Conservation (phyloP, 345 rosid species). For the Gossypium bickii region DNA sequence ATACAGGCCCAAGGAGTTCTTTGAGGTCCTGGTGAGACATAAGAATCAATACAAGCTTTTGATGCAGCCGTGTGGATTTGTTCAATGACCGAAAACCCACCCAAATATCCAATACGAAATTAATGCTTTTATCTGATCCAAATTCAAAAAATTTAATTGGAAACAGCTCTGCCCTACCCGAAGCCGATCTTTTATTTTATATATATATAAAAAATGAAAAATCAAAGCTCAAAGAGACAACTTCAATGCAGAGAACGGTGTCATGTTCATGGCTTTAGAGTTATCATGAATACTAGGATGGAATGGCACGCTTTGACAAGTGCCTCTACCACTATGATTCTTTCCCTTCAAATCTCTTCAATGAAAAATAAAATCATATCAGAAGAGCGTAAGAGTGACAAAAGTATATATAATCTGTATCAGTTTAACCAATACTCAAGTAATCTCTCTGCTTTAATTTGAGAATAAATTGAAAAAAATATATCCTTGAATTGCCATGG, state of each 20-base stretch:
- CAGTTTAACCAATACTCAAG: constrained; percentile 36
- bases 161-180: no score
- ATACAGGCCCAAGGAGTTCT: not conserved
- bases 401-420: not conserved
- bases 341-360: constrained; percentile 10
- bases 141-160: no score
- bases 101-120: not conserved
- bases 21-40: not conserved
- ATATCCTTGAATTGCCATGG: constrained; percentile 30
- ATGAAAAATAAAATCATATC: not conserved
- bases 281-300: not conserved
- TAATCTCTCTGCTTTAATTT: constrained; percentile 17
- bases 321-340: not conserved
- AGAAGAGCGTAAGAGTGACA: not conserved
- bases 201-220: no score
- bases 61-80: not conserved
- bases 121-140: no score
- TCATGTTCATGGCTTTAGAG: not conserved
- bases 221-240: no score
- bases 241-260: not conserved
- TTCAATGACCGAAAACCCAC: not conserved
- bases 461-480: constrained; percentile 10
- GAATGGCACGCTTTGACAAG: not conserved
- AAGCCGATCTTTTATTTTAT: no score
- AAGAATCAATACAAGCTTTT: not conserved